Evolutionary conservation across 495 filamentous ascomycete genomes (phyloP).

Genomic region (Annulohypoxylon maeteangense): DNA sequence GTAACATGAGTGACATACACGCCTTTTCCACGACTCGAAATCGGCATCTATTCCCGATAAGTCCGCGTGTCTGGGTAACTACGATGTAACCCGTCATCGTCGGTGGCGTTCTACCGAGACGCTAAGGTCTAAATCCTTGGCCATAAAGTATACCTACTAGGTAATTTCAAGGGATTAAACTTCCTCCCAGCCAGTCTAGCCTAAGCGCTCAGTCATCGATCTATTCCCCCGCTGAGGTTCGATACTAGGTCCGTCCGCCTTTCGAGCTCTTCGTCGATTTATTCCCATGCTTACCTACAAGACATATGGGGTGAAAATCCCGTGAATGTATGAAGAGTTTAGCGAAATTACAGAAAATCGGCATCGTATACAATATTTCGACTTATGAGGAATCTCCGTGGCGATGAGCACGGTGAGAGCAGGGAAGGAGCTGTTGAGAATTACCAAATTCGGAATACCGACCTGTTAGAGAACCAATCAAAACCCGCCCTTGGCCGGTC

Average conservation of each 20-base stretch:
- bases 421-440: neutral
- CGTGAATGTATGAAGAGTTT: too few relatives aligned
- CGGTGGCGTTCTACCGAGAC: neutral
- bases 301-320: too few relatives aligned
- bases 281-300: too few relatives aligned
- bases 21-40: too few relatives aligned
- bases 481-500: neutral
- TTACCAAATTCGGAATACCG: conserved; percentile 22
- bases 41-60: conserved; percentile 21
- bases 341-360: too few relatives aligned
- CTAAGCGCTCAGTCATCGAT: too few relatives aligned
- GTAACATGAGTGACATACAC: neutral
- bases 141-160: too few relatives aligned
- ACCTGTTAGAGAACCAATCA: conserved; percentile 20
- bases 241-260: too few relatives aligned
- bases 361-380: neutral
- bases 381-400: neutral
- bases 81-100: neutral
- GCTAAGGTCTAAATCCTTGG: neutral
- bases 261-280: too few relatives aligned
- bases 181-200: neutral
- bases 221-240: too few relatives aligned
- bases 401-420: neutral
- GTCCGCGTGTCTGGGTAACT: neutral
- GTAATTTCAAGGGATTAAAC: neutral